phyloP scores from a whole-genome alignment of 768 basidiomycete genomes.

The Lactifluus echinatus region DNA sequence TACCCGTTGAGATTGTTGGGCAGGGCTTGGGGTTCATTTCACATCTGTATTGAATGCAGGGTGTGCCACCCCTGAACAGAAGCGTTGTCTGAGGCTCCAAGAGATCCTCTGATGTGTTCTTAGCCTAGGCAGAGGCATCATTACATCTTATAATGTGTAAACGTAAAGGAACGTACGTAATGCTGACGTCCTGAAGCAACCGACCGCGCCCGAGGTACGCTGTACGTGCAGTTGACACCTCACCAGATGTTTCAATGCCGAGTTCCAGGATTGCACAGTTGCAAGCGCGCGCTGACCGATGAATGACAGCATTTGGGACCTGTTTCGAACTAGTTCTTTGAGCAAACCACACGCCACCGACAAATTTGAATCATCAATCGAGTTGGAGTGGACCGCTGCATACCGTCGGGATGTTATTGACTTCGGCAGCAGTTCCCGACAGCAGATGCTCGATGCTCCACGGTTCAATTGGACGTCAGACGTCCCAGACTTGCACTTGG shows the following conservation, averaged over 20 bases:
- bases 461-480: background rate
- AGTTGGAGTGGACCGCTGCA: background rate
- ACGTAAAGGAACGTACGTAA: background rate
- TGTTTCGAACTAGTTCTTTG: background rate
- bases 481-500: background rate
- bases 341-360: background rate
- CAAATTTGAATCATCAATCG: background rate
- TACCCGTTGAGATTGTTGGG: too few species aligned
- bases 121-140: background rate
- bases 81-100: background rate
- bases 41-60: background rate
- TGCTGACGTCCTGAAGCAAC: background rate
- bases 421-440: background rate
- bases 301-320: background rate
- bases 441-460: background rate
- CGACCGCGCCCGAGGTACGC: background rate
- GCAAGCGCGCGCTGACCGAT: background rate
- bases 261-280: background rate
- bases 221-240: background rate
- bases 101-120: background rate
- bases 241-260: background rate
- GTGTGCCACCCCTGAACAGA: background rate
- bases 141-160: background rate
- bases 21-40: too few species aligned
- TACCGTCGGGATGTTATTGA: background rate